A percentile compares a stretch with the other conserved stretches of the same genome.
These are phyloP conservation scores for Pleurotus salmoneostramineus DNA, from an alignment of 768 basidiomycete genomes.

Conservation along the genomic window DNA sequence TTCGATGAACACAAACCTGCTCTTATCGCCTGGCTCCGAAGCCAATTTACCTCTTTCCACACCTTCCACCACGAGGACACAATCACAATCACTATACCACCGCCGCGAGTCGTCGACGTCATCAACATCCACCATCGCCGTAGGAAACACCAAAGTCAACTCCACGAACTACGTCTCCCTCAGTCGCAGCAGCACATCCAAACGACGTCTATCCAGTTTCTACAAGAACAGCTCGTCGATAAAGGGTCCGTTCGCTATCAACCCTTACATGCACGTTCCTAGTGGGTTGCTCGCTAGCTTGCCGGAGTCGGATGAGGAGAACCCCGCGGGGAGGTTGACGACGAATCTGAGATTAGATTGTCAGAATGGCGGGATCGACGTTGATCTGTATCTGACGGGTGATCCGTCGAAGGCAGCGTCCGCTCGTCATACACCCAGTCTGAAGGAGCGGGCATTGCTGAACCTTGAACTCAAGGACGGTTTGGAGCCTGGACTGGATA, in stretches of 20 bases:
- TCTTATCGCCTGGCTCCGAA: background rate
- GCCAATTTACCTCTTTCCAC: background rate
- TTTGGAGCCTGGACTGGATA: conserved; percentile 10
- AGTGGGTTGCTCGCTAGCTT: conserved; percentile 34
- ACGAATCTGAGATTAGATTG: conserved; percentile 37
- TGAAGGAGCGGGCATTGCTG: conserved; percentile 14
- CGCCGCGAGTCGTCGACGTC: background rate
- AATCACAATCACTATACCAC: background rate
- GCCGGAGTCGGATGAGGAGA: conserved; percentile 27
- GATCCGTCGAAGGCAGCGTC: conserved; percentile 9
- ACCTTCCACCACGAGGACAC: background rate
- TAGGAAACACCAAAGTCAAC: background rate
- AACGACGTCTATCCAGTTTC: conserved; percentile 20
- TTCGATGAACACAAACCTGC: background rate
- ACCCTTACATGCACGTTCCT: conserved; percentile 38
- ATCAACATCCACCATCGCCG: background rate
- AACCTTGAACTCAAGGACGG: conserved; percentile 25
- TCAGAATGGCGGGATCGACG: conserved; percentile 36
- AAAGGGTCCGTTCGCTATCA: conserved; percentile 36
- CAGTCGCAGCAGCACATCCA: conserved; percentile 25
- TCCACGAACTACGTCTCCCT: conserved; percentile 6
- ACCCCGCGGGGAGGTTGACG: conserved; percentile 8
- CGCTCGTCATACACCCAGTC: background rate
- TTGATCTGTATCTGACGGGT: conserved; percentile 28
- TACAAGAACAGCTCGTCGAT: conserved; percentile 23